Percentiles rank a stretch among this genome's conserved stretches.
Conservation (phyloP, 2,329 filamentous ascomycete species). For the Chalara sp. region DNA sequence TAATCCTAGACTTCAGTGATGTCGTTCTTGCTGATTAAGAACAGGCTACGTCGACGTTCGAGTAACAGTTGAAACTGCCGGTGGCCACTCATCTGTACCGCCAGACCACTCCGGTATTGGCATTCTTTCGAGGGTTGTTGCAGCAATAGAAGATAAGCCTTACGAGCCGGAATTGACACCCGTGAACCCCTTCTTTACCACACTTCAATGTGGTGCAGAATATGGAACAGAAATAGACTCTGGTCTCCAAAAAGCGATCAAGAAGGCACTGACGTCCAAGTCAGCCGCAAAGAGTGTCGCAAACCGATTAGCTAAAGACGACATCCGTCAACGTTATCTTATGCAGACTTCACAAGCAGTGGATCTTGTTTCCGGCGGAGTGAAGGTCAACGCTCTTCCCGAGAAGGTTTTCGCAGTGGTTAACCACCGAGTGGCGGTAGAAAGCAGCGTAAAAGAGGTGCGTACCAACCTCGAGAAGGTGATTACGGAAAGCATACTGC, state of each 20-base stretch:
- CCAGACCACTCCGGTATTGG: slow-evolving; percentile 64
- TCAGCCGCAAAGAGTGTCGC: slow-evolving; percentile 13
- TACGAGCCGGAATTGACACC: slow-evolving; percentile 41
- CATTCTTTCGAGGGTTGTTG: slow-evolving; percentile 58
- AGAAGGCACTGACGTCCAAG: slow-evolving; percentile 12
- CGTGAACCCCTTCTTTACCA: slow-evolving; percentile 14
- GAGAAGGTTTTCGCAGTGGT: slow-evolving; percentile 45
- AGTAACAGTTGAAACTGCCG: slow-evolving; percentile 48
- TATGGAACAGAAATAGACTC: slow-evolving; percentile 10
- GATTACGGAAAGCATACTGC: slow-evolving; percentile 40
- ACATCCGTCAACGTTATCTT: slow-evolving; percentile 35
- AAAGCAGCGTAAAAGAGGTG: slow-evolving; percentile 10
- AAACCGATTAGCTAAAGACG: slow-evolving; percentile 10
- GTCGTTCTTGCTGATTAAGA: background rate
- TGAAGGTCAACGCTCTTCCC: slow-evolving; percentile 52
- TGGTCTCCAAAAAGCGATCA: slow-evolving; percentile 12
- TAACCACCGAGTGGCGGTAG: slow-evolving; percentile 44
- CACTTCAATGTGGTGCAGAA: slow-evolving; percentile 16
- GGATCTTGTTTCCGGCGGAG: slow-evolving; percentile 46
- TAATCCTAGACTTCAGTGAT: background rate
- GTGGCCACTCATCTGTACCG: slow-evolving; percentile 54
- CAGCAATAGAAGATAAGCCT: slow-evolving; percentile 51
- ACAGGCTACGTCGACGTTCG: slow-evolving; percentile 37
- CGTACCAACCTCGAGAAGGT: slow-evolving; percentile 37
- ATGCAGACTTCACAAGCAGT: slow-evolving; percentile 52